phyloP scores from a whole-genome alignment of 352 stramenopile genomes.

The Thalassiosira ordinaria region DNA sequence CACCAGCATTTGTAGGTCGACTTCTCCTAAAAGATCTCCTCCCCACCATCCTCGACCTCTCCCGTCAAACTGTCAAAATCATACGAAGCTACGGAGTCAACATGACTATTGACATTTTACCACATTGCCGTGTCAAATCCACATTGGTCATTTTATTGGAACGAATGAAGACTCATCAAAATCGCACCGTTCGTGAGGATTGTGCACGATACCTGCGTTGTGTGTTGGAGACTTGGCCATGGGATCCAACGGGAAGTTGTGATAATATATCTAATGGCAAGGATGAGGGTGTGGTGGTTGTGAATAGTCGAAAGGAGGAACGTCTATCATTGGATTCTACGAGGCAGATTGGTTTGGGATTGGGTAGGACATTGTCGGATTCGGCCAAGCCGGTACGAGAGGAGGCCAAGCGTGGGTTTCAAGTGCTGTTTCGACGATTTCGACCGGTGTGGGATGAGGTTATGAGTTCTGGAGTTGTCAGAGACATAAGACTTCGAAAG shows the following conservation, averaged over 20 bases:
- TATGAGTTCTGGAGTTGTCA: conserved; percentile 48
- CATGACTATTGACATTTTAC: conserved; percentile 64
- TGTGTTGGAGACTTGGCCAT: conserved; percentile 65
- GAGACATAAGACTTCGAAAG: conserved; percentile 61
- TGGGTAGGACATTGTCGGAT: conserved; percentile 67
- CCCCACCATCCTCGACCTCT: conserved; percentile 62
- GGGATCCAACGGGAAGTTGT: neutral
- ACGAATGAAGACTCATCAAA: conserved; percentile 72
- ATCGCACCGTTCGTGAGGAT: conserved; percentile 72
- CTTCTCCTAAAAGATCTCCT: conserved; percentile 79
- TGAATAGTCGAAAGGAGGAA: conserved; percentile 41
- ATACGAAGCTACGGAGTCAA: conserved; percentile 70
- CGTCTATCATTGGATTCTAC: conserved; percentile 37
- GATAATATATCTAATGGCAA: conserved; percentile 8
- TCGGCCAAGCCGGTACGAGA: conserved; percentile 62
- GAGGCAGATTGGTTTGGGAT: conserved; percentile 59
- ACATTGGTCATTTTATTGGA: conserved; percentile 72
- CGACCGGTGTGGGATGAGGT: conserved; percentile 66
- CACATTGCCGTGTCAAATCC: conserved; percentile 70
- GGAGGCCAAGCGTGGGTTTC: conserved; percentile 64
- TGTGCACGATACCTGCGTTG: conserved; percentile 73
- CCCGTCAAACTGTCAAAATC: conserved; percentile 76
- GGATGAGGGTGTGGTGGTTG: neutral
- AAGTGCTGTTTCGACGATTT: conserved; percentile 54
- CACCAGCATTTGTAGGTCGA: conserved; percentile 53